Percentiles rank a stretch among this genome's conserved stretches.
These are phyloP conservation scores for Fusarium fracticaudum DNA, from an alignment of 2,329 filamentous ascomycete species.

Conservation along the genomic window DNA sequence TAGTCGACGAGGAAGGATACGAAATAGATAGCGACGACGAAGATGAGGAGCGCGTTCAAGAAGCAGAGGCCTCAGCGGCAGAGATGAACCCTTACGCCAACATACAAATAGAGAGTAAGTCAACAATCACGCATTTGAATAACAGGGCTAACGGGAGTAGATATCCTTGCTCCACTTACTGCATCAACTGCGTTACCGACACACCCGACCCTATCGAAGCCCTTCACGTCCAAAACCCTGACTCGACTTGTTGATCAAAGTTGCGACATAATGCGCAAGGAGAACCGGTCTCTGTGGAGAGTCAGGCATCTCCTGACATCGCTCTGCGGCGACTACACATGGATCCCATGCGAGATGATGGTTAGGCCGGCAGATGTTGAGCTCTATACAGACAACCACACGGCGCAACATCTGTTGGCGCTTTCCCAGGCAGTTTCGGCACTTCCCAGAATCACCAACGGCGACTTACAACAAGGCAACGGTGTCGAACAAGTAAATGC, in stretches of 20 bases:
- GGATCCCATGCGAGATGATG: conserved; percentile 69
- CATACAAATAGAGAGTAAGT: conserved; percentile 75
- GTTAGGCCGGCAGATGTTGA: conserved; percentile 65
- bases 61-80: conserved; percentile 69
- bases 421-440: conserved; percentile 38
- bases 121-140: background rate
- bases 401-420: conserved; percentile 50
- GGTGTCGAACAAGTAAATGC: conserved; percentile 1
- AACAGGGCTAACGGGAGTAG: conserved; percentile 55
- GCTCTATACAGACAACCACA: conserved; percentile 61
- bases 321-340: conserved; percentile 78
- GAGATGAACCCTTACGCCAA: conserved; percentile 80
- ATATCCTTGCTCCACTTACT: conserved; percentile 78
- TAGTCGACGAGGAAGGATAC: conserved; percentile 82
- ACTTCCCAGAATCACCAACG: conserved; percentile 36
- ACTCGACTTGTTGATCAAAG: conserved; percentile 76
- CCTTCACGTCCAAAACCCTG: conserved; percentile 78
- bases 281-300: conserved; percentile 76
- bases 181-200: conserved; percentile 77
- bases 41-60: conserved; percentile 69
- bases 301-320: conserved; percentile 78
- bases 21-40: conserved; percentile 79
- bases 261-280: conserved; percentile 76
- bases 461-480: conserved; percentile 31
- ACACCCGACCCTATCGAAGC: conserved; percentile 78